Conservation (phyloP, 2,329 filamentous ascomycete species). For the Fusarium mangiferae region DNA sequence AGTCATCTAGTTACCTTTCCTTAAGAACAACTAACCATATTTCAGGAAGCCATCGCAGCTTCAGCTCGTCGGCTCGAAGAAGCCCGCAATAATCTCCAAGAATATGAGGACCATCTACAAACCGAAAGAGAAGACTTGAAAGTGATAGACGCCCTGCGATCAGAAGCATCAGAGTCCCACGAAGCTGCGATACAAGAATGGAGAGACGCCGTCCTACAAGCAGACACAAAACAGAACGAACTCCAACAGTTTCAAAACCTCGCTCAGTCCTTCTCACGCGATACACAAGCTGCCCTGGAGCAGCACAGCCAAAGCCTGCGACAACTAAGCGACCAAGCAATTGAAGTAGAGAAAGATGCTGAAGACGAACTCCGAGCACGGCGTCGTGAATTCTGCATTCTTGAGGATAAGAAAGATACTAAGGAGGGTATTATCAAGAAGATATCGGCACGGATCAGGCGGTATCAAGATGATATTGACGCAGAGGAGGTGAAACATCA, state of each 20-base stretch:
- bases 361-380: not conserved
- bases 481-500: conserved; percentile 3
- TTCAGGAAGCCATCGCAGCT: not conserved
- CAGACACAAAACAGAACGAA: conserved; percentile 1
- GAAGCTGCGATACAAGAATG: not conserved
- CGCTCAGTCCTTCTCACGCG: not conserved
- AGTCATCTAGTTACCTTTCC: not conserved
- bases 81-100: not conserved
- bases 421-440: not conserved
- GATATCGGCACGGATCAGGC: not conserved
- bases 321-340: not conserved
- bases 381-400: not conserved
- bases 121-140: not conserved
- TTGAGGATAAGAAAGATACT: not conserved
- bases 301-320: not conserved
- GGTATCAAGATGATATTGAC: conserved; percentile 1
- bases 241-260: not conserved
- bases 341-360: not conserved
- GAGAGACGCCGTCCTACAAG: not conserved
- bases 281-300: not conserved
- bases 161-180: not conserved
- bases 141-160: not conserved
- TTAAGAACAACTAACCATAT: not conserved
- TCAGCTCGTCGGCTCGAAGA: not conserved
- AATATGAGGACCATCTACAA: not conserved